Percentiles rank a stretch among this genome's conserved stretches.
phyloP scores from a whole-genome alignment of 108 stramenopile species.

The Fragilaria crotonensis region DNA sequence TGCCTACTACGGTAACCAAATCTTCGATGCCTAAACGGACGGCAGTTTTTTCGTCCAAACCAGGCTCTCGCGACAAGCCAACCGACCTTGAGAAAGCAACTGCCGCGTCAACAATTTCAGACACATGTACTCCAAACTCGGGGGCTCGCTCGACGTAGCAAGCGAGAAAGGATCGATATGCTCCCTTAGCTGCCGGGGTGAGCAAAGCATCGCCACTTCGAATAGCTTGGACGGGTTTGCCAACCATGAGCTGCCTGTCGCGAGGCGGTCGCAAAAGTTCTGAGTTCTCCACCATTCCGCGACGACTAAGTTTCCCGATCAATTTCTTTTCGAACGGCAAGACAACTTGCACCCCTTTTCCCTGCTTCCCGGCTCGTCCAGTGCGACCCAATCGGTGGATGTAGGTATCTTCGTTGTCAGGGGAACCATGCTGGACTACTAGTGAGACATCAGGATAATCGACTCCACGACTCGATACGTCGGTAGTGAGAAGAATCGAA shows the following conservation, averaged over 20 bases:
- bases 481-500: conserved; percentile 70
- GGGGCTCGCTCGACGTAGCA: conserved; percentile 10
- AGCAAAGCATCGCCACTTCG: conserved; percentile 26
- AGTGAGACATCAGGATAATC: conserved; percentile 70
- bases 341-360: conserved; percentile 49
- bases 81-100: not conserved
- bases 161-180: conserved; percentile 26
- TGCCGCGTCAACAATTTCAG: not conserved
- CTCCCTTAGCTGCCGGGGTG: conserved; percentile 23
- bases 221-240: conserved; percentile 6
- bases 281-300: not conserved
- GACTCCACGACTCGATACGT: conserved; percentile 88
- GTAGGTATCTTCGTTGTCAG: conserved; percentile 69
- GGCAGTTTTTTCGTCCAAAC: not conserved
- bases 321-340: conserved; percentile 35
- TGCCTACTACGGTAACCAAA: not conserved
- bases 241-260: conserved; percentile 3
- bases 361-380: conserved; percentile 74
- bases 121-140: not conserved
- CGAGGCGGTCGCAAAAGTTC: not conserved
- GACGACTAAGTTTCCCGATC: conserved; percentile 14
- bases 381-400: conserved; percentile 92
- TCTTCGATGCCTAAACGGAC: not conserved
- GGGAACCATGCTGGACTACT: conserved; percentile 72
- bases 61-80: not conserved